Conservation (phyloP, 1,284 basidiomycete genomes). For the Laetiporus sulphureus region DNA sequence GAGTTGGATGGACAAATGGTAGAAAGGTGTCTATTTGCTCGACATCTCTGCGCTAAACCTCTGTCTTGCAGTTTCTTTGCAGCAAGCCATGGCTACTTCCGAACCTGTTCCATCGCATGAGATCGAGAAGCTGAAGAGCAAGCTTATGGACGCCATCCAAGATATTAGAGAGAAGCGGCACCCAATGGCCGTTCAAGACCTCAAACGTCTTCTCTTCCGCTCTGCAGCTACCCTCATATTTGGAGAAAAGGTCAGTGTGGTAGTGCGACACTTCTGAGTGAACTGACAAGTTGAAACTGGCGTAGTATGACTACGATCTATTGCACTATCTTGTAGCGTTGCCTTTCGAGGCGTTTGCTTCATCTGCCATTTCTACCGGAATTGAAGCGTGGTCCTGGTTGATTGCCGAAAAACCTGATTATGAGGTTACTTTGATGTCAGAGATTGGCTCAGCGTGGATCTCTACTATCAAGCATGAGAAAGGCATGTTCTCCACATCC, state of each 20-base stretch:
- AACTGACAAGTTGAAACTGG: not conserved
- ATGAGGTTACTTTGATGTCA: conserved; percentile 72
- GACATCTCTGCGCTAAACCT: too few species aligned
- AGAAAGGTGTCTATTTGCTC: too few species aligned
- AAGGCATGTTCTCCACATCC: conserved; percentile 77
- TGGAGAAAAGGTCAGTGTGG: conserved; percentile 46
- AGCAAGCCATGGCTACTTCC: not conserved
- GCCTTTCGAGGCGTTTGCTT: conserved; percentile 88
- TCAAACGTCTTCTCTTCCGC: conserved; percentile 83
- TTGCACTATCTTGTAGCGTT: conserved; percentile 85
- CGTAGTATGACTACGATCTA: conserved; percentile 78
- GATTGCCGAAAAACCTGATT: conserved; percentile 79
- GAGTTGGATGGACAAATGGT: conserved; percentile 51
- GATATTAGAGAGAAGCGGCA: conserved; percentile 70
- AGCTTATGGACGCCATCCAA: conserved; percentile 62
- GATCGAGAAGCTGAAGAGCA: conserved; percentile 44
- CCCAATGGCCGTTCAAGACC: conserved; percentile 68
- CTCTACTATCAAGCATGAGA: conserved; percentile 67
- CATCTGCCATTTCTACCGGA: conserved; percentile 79
- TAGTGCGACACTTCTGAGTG: not conserved
- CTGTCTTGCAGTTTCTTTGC: too few species aligned
- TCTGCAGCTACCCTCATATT: conserved; percentile 79
- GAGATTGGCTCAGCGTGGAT: conserved; percentile 90
- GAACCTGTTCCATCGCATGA: conserved; percentile 19
- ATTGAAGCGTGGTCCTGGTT: conserved; percentile 98